Evolutionary conservation across 2,329 filamentous ascomycete species (phyloP).

Genomic region (Tolypocladium tundrense): DNA sequence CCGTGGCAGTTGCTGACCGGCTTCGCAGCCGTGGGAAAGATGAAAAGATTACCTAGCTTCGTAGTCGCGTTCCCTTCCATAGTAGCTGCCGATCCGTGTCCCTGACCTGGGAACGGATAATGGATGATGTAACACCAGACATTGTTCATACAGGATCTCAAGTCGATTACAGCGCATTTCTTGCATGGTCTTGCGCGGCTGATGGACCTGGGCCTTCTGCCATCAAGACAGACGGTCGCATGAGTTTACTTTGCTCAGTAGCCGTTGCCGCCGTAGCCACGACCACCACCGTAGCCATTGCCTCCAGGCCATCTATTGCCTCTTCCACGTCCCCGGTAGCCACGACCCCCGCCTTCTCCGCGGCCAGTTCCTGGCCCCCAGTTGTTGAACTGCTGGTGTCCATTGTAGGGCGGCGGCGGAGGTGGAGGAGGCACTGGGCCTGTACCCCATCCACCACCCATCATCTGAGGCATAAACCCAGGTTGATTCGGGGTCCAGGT

Average conservation of each 20-base stretch:
- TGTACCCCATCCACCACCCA: constrained; percentile 13
- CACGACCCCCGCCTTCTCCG: constrained; percentile 18
- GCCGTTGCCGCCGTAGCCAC: constrained; percentile 15
- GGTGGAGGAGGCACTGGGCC: constrained; percentile 1
- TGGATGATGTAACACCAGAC: neutral
- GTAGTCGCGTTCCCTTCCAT: neutral
- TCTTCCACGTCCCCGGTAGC: constrained; percentile 14
- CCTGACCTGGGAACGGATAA: neutral
- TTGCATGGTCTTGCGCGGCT: neutral
- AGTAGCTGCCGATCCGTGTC: too few relatives aligned
- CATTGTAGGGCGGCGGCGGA: constrained; percentile 8
- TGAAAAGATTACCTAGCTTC: neutral
- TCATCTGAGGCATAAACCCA: constrained; percentile 14
- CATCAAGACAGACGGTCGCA: neutral
- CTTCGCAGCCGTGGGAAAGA: neutral
- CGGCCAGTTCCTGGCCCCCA: constrained; percentile 15
- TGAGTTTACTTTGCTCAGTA: neutral
- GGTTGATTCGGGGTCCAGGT: constrained; percentile 17
- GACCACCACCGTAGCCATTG: constrained; percentile 13
- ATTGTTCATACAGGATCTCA: neutral
- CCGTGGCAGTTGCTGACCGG: neutral
- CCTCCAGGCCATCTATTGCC: constrained; percentile 6
- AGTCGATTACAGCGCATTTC: neutral
- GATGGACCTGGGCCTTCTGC: neutral
- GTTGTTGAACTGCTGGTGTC: constrained; percentile 8